Conservation (phyloP, 1,284 basidiomycete species). For the Erythrobasidium hasegawianum region DNA sequence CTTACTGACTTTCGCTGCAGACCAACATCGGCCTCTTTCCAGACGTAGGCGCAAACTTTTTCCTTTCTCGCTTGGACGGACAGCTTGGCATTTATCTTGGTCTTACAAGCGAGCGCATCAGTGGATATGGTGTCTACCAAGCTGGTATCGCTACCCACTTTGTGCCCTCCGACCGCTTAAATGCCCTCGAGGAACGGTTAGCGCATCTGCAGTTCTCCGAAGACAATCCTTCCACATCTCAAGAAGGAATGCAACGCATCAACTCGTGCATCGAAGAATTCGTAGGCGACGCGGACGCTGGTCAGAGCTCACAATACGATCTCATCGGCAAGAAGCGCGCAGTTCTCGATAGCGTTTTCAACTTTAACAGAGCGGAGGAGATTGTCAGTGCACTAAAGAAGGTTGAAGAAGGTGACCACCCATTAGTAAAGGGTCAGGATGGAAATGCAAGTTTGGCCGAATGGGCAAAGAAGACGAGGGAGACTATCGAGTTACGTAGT, state of each 20-base stretch:
- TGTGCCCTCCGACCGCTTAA: slow-evolving; percentile 63
- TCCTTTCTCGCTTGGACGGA: slow-evolving; percentile 85
- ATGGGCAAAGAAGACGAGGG: slow-evolving; percentile 74
- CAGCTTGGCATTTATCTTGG: slow-evolving; percentile 90
- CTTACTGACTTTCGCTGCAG: slow-evolving; percentile 22
- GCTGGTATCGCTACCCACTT: slow-evolving; percentile 72
- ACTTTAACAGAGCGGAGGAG: slow-evolving; percentile 62
- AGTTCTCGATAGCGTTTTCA: slow-evolving; percentile 76
- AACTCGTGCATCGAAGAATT: slow-evolving; percentile 61
- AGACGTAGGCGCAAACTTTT: slow-evolving; percentile 88
- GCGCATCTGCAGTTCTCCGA: slow-evolving; percentile 45
- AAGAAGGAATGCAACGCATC: slow-evolving; percentile 36
- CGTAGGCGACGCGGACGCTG: slow-evolving; percentile 50
- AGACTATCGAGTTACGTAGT: slow-evolving; percentile 64
- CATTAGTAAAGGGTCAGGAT: too few species aligned
- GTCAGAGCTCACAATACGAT: slow-evolving; percentile 45
- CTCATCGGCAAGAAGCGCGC: slow-evolving; percentile 64
- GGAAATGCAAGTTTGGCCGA: slow-evolving; percentile 48
- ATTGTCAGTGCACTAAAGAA: slow-evolving; percentile 58
- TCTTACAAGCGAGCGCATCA: slow-evolving; percentile 61
- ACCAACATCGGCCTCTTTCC: slow-evolving; percentile 58
- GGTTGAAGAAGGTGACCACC: slow-evolving; percentile 50
- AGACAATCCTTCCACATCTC: slow-evolving; percentile 13
- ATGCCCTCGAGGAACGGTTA: slow-evolving; percentile 56
- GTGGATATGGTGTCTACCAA: slow-evolving; percentile 17